phyloP scores from a whole-genome alignment of 169 alveolate genomes.

The Babesia bovis region DNA sequence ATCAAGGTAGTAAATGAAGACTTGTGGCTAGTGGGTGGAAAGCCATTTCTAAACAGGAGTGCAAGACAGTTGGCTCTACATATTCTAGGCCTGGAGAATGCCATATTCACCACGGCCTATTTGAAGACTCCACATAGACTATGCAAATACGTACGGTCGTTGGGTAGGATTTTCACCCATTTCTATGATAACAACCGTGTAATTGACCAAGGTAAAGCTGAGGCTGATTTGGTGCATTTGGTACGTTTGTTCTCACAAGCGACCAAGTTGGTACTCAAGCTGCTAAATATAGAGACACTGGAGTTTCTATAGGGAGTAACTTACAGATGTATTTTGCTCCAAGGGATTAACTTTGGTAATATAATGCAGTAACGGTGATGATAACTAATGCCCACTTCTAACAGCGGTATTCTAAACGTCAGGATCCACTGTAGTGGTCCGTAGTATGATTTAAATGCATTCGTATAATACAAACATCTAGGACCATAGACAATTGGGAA shows the following conservation, averaged over 20 bases:
- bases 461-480: no score
- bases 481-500: no score
- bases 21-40: not conserved
- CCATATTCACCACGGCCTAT: conserved; percentile 11
- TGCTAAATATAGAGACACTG: conserved; percentile 47
- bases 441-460: no score
- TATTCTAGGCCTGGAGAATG: conserved; percentile 42
- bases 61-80: conserved; percentile 40
- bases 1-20: not conserved
- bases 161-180: conserved; percentile 22
- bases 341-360: no score
- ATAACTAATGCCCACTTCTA: no score
- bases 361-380: no score
- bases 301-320: conserved; percentile 13
- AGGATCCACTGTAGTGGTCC: no score
- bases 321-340: no score
- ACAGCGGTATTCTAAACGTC: no score
- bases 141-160: conserved; percentile 46
- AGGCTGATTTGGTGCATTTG: conserved; percentile 25
- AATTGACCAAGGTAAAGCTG: conserved; percentile 1
- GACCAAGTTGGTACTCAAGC: conserved; percentile 27
- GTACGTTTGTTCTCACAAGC: conserved; percentile 21
- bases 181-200: conserved; percentile 45
- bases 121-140: conserved; percentile 54
- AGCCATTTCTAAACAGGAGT: conserved; percentile 24